Evolutionary conservation across 345 rosid species (phyloP).

Genomic region (Moricandia arvensis): DNA sequence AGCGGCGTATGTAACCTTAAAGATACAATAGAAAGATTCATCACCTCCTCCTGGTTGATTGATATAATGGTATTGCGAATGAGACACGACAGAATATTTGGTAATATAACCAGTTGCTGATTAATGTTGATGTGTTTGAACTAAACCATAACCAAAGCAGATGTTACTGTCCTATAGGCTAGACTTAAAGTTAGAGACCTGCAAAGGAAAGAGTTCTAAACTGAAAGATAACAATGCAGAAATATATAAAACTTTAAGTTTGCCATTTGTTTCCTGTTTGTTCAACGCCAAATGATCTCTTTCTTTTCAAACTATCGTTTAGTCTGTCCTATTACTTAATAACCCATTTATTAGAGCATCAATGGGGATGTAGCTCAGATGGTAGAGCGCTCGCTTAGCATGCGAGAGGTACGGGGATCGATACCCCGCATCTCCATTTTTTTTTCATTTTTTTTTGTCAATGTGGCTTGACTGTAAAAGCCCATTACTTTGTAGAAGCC

Average conservation of each 20-base stretch:
- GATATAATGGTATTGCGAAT: conserved; percentile 12
- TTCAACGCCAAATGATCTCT: neutral
- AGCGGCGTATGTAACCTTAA: too few species aligned
- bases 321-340: too few species aligned
- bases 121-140: conserved; percentile 1
- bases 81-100: conserved; percentile 1
- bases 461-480: too few species aligned
- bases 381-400: conserved; percentile 96
- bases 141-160: conserved; percentile 7
- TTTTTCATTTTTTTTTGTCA: too few species aligned
- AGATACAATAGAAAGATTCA: too few species aligned
- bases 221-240: neutral
- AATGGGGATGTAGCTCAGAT: conserved; percentile 87
- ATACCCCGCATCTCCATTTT: conserved; percentile 75
- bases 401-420: conserved; percentile 89
- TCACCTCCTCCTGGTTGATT: conserved; percentile 42
- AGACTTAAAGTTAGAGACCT: neutral
- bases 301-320: neutral
- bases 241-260: neutral
- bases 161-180: neutral
- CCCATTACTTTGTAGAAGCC: too few species aligned
- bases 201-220: neutral
- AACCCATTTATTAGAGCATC: too few species aligned
- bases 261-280: neutral
- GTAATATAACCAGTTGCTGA: neutral